These are phyloP conservation scores for Sporisorium reilianum DNA, from an alignment of 1,284 basidiomycete species.

Conservation along the genomic window DNA sequence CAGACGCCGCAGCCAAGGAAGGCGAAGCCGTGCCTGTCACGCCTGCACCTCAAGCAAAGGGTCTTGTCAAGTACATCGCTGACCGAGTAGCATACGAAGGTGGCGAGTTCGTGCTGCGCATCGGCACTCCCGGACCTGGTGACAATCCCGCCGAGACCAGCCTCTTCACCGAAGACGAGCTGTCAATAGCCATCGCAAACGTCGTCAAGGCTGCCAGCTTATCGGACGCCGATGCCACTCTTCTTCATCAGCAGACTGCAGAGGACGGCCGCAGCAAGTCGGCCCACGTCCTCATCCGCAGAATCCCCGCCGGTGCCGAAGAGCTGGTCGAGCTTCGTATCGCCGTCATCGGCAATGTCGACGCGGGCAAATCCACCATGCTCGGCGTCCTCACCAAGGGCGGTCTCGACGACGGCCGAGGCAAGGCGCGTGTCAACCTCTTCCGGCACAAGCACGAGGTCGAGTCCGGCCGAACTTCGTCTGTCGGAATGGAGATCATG, in stretches of 20 bases:
- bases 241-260: conserved; percentile 41
- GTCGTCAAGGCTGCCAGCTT: conserved; percentile 41
- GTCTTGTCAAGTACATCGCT: conserved; percentile 46
- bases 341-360: conserved; percentile 90
- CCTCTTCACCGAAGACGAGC: conserved; percentile 41
- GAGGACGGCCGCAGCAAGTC: conserved; percentile 21
- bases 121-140: conserved; percentile 27
- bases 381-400: conserved; percentile 82
- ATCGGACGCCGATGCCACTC: conserved; percentile 47
- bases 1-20: background rate
- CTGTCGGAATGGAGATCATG: conserved; percentile 91
- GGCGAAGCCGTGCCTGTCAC: background rate
- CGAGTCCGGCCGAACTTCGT: conserved; percentile 93
- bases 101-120: conserved; percentile 51
- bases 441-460: conserved; percentile 98
- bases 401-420: conserved; percentile 91
- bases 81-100: conserved; percentile 49
- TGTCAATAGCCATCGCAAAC: conserved; percentile 45
- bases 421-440: conserved; percentile 88
- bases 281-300: conserved; percentile 51
- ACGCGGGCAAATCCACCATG: conserved; percentile 91
- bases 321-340: conserved; percentile 82
- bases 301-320: conserved; percentile 62
- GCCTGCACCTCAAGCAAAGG: conserved; percentile 17
- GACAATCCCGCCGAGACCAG: conserved; percentile 7